A percentile compares a stretch with the other conserved stretches of the same genome.
These are phyloP conservation scores for Globisporangium viniferum DNA, from an alignment of 352 stramenopile species.

Conservation along the genomic window DNA sequence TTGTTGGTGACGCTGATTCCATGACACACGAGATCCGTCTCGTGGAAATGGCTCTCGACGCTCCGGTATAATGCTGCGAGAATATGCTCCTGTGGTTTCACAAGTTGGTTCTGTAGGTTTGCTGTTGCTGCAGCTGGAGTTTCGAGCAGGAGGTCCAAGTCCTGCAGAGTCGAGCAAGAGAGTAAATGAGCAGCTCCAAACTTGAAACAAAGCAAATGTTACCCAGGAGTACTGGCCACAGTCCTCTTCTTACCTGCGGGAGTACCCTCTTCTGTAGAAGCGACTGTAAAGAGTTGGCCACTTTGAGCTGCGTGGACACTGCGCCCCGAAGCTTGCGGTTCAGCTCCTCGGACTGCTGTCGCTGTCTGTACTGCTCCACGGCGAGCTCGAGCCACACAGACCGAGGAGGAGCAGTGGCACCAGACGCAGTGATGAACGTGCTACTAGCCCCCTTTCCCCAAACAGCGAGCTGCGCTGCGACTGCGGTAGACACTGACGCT, in stretches of 20 bases:
- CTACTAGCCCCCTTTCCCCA: not conserved
- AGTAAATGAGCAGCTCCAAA: too few relatives aligned
- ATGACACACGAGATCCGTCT: conserved; percentile 2
- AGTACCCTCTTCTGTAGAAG: not conserved
- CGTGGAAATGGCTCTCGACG: not conserved
- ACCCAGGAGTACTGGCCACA: too few relatives aligned
- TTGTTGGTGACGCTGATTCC: not conserved
- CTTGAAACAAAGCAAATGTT: too few relatives aligned
- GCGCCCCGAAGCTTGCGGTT: conserved; percentile 41
- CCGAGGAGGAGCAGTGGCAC: not conserved
- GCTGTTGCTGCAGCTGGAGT: not conserved
- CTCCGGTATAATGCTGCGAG: not conserved
- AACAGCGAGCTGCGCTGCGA: not conserved
- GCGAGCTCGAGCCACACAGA: conserved; percentile 44
- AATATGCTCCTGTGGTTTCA: not conserved
- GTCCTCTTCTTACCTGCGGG: not conserved
- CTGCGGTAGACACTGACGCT: not conserved
- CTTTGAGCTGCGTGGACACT: conserved; percentile 35
- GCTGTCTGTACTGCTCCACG: conserved; percentile 37
- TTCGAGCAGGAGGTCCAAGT: not conserved
- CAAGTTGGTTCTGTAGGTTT: not conserved
- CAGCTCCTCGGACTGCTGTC: conserved; percentile 33
- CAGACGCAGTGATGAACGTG: not conserved
- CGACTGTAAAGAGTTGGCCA: conserved; percentile 31
- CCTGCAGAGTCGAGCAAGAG: not conserved